phyloP scores from a whole-genome alignment of 31 red algal species.

The Porphyra umbilicalis region DNA sequence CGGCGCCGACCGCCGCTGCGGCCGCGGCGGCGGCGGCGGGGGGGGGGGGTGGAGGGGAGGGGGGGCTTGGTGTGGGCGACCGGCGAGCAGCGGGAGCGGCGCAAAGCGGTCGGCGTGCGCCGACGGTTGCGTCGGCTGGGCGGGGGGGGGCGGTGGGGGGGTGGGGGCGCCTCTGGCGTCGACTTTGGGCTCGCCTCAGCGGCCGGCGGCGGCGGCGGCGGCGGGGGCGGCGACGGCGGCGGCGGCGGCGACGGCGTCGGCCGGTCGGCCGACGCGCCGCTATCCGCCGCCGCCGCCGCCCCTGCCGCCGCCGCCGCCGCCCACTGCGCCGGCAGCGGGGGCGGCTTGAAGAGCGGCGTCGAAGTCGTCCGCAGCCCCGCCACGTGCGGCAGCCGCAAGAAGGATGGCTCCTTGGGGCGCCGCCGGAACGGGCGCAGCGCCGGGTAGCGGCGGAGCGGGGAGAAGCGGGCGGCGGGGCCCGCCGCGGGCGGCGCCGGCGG shows the following conservation, averaged over 20 bases:
- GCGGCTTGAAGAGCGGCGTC: neutral
- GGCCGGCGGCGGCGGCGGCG: neutral
- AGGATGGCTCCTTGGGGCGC: neutral
- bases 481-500: neutral
- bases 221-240: neutral
- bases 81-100: too few species aligned
- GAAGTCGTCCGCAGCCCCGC: neutral
- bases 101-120: too few species aligned
- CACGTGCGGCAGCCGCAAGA: neutral
- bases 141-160: neutral
- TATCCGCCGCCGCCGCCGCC: neutral
- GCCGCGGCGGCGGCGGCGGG: neutral
- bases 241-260: neutral
- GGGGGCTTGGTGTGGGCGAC: too few species aligned
- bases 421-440: neutral
- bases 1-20: neutral
- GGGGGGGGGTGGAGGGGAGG: too few species aligned
- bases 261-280: neutral
- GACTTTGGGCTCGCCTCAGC: too few species aligned
- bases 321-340: neutral
- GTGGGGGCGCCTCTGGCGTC: too few species aligned
- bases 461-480: neutral
- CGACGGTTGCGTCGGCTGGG: too few species aligned
- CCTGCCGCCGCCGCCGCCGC: neutral
- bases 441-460: neutral